These are phyloP conservation scores for Irpex lacteus DNA, from an alignment of 1,284 basidiomycete species.

Conservation along the genomic window DNA sequence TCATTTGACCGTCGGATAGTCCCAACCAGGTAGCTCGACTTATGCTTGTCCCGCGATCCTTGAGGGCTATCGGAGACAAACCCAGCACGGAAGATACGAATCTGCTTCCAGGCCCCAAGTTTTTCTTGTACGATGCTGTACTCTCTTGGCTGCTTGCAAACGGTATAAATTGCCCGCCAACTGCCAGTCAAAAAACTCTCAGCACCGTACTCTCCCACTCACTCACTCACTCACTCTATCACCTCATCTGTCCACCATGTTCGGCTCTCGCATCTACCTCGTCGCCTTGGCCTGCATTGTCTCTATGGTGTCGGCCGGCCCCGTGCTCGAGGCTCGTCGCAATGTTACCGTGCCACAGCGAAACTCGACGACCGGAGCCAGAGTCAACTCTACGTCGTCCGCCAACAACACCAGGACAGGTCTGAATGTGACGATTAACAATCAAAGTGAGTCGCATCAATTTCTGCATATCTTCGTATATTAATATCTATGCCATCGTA, in stretches of 20 bases:
- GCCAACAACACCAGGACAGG: not conserved
- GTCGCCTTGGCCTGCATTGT: not conserved
- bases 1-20: too few relatives aligned
- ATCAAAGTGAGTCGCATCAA: not conserved
- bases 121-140: not conserved
- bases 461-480: not conserved
- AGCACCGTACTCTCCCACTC: not conserved
- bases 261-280: not conserved
- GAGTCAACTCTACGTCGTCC: not conserved
- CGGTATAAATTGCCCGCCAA: not conserved
- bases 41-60: too few relatives aligned
- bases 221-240: not conserved
- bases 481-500: not conserved
- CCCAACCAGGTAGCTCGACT: too few relatives aligned
- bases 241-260: not conserved
- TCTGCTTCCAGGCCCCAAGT: not conserved
- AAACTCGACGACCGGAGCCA: not conserved
- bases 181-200: not conserved
- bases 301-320: not conserved
- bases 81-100: too few relatives aligned
- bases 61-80: too few relatives aligned
- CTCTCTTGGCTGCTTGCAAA: not conserved
- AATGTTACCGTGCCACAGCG: not conserved
- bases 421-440: not conserved
- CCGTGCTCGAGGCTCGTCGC: not conserved